These are phyloP conservation scores for Candida argentea DNA, from an alignment of 805 yeast genomes.

Conservation along the genomic window DNA sequence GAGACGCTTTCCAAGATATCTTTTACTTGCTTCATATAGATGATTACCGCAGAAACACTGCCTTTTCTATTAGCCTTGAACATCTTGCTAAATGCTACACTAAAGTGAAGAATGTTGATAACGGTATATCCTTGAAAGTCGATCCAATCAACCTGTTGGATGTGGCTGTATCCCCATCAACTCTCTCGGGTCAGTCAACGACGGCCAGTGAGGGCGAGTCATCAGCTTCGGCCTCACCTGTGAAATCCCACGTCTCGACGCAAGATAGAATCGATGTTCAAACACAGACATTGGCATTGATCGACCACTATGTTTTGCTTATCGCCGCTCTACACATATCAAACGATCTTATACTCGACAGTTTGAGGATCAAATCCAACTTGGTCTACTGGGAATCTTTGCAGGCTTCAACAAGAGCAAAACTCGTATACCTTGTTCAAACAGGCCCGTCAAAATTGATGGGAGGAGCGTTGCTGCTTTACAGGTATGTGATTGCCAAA, in stretches of 20 bases:
- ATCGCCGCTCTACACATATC: conserved; percentile 19
- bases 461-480: no score
- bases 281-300: conserved; percentile 4
- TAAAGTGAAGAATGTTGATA: not conserved
- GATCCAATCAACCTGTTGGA: no score
- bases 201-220: not conserved
- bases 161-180: no score
- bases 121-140: not conserved
- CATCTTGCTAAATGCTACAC: conserved; percentile 2
- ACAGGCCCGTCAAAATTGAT: conserved; percentile 19
- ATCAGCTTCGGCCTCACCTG: not conserved
- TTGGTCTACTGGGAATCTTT: conserved; percentile 26
- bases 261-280: not conserved
- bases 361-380: conserved; percentile 22
- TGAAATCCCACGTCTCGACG: not conserved
- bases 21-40: conserved; percentile 14
- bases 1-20: conserved; percentile 13
- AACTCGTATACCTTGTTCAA: conserved; percentile 24
- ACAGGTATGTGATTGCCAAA: no score
- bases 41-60: conserved; percentile 7
- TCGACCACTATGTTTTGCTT: conserved; percentile 16
- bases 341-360: conserved; percentile 23
- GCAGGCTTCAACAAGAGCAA: conserved; percentile 13
- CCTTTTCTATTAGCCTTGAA: conserved; percentile 3
- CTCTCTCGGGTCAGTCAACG: not conserved